Evolutionary conservation across 176 grass and related monocot genomes (phyloP).

Genomic region (Musa schizocarpa): DNA sequence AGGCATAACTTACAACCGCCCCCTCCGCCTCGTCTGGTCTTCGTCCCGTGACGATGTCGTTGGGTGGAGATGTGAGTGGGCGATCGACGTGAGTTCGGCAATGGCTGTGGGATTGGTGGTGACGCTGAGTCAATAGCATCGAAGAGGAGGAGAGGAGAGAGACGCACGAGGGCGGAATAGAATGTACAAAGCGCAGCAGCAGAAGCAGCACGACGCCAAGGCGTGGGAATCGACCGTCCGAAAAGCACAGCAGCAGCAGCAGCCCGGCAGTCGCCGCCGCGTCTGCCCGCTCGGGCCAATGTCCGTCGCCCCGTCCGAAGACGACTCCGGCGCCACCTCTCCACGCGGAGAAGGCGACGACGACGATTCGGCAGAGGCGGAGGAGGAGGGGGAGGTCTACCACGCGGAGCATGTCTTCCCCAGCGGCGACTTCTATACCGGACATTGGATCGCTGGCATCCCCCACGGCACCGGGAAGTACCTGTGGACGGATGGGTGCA

Average conservation of each 20-base stretch:
- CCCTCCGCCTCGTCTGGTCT: not conserved
- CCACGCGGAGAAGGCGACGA: not conserved
- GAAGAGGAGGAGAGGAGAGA: not conserved
- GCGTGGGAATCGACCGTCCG: slow-evolving; percentile 10
- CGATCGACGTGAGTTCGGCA: not conserved
- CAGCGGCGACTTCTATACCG: slow-evolving; percentile 12
- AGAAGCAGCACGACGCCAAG: not conserved
- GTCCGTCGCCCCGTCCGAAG: not conserved
- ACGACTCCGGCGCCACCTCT: not conserved
- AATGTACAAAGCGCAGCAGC: slow-evolving; percentile 7
- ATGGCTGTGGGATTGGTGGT: not conserved
- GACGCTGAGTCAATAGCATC: not conserved
- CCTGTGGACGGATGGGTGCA: slow-evolving; percentile 8
- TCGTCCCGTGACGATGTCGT: not conserved
- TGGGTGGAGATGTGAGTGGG: no score
- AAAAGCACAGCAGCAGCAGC: slow-evolving; percentile 3
- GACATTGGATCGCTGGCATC: slow-evolving; percentile 1
- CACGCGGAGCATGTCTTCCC: not conserved
- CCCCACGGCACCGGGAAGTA: slow-evolving; percentile 2
- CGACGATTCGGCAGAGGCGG: not conserved
- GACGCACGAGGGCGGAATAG: not conserved
- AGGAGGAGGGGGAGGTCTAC: not conserved
- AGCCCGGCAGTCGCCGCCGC: not conserved
- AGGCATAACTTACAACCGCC: not conserved
- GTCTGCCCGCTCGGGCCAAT: not conserved